phyloP scores from a whole-genome alignment of 2,329 filamentous ascomycete genomes.

The Cadophora gregata region DNA sequence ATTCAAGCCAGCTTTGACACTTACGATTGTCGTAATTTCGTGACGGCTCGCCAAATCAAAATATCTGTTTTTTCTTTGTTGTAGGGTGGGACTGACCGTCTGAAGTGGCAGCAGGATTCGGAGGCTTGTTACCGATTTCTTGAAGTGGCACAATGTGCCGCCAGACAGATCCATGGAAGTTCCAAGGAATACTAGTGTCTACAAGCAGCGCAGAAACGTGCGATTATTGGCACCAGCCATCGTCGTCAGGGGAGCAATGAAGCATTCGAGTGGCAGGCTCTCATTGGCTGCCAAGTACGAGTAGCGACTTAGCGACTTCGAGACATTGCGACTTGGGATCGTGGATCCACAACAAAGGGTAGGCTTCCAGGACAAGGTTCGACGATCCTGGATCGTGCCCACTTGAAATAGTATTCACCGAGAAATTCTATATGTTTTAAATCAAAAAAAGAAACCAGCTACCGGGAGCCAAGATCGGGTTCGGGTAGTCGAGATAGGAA shows the following conservation, averaged over 20 bases:
- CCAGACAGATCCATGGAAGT: conserved; percentile 6
- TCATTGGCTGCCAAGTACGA: conserved; percentile 11
- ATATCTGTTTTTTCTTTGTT: not conserved
- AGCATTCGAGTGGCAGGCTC: not conserved
- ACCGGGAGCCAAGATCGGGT: conserved; percentile 7
- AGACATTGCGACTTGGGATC: not conserved
- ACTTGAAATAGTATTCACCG: conserved; percentile 9
- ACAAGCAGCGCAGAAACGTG: not conserved
- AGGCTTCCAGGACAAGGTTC: not conserved
- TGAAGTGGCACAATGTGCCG: not conserved
- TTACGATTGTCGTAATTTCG: conserved; percentile 3
- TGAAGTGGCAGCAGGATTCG: not conserved
- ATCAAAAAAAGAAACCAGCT: not conserved
- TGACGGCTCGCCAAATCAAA: not conserved
- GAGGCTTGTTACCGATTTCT: not conserved
- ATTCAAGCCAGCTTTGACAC: not conserved
- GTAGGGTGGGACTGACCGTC: not conserved
- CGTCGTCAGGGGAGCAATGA: not conserved
- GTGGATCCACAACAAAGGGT: not conserved
- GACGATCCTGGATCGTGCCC: conserved; percentile 2
- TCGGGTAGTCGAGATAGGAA: not conserved
- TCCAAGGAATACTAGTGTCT: not conserved
- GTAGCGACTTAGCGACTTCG: not conserved
- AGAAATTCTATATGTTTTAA: not conserved
- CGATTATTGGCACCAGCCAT: not conserved